A percentile compares a stretch with the other conserved stretches of the same genome.
phyloP scores from a whole-genome alignment of 2,329 filamentous ascomycete genomes.

The Colletotrichum ledebouriae region DNA sequence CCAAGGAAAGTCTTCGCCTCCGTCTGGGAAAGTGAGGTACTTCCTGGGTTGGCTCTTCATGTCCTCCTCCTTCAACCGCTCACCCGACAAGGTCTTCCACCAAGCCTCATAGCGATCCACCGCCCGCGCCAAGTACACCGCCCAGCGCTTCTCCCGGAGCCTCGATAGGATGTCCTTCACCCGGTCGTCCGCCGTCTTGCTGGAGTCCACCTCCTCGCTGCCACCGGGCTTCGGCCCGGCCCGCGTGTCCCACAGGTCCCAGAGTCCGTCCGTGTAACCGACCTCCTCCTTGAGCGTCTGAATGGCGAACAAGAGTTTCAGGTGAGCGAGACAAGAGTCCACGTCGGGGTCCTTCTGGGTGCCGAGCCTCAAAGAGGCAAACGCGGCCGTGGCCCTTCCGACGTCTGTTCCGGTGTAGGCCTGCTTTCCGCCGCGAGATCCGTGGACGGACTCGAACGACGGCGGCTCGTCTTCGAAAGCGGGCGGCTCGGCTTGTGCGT shows the following conservation, averaged over 20 bases:
- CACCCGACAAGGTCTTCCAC: conserved; percentile 63
- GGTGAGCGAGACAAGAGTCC: conserved; percentile 77
- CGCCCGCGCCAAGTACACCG: conserved; percentile 73
- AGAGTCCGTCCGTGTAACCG: conserved; percentile 76
- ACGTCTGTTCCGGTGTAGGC: conserved; percentile 4
- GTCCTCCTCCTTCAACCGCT: conserved; percentile 52
- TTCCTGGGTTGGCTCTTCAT: conserved; percentile 48
- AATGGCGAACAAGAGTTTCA: conserved; percentile 79
- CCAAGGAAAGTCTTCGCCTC: conserved; percentile 51
- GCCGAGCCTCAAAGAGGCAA: conserved; percentile 54
- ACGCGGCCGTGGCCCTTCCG: conserved; percentile 53
- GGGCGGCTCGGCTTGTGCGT: conserved; percentile 23
- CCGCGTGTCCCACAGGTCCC: conserved; percentile 68
- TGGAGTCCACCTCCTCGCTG: conserved; percentile 20
- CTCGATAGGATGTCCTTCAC: conserved; percentile 59
- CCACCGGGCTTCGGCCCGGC: conserved; percentile 45
- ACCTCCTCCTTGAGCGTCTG: conserved; percentile 76
- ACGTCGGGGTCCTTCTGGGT: conserved; percentile 53
- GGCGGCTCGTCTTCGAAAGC: conserved; percentile 38
- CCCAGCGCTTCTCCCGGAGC: conserved; percentile 81
- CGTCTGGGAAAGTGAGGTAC: conserved; percentile 53
- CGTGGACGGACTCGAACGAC: conserved; percentile 31
- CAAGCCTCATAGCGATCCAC: conserved; percentile 77
- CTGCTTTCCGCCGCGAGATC: background rate
- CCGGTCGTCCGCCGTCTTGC: conserved; percentile 48